Base-by-base conservation (phyloP, 768 basidiomycete genomes). In the Cantharellus anzutake region DNA sequence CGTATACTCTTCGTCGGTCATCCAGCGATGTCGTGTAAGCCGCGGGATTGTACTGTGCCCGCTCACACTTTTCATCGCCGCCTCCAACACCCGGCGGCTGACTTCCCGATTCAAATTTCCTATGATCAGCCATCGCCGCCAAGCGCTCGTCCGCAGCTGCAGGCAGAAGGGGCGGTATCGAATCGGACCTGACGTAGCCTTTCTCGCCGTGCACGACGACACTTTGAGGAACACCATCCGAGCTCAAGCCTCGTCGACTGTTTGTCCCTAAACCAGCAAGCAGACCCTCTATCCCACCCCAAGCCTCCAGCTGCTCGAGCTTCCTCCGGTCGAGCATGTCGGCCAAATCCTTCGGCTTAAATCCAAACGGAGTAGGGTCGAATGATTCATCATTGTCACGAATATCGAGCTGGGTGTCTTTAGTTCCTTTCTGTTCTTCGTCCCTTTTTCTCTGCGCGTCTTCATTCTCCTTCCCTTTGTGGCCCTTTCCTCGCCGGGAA, bases 261-360 rank as follows among this genome's bases (percentile, higher is more conserved):
- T 85, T 71, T 0, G 87, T 83, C 7, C 88, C 88, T 4, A 98
- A 78, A 3, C 88, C 84, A 1, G 72, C 70, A 7, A 94, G 70
- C 7, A 98, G 67, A 4, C 76, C 80, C 0, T 73, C 64, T 4
- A 77, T 72, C 48, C 96, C 96, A 20, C 91, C 92, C 41, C 94
- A 74, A 5, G 69, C 70, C 16, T 73, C 73, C 40, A 99, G 76
- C 11, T 75, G 68, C 2, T 82, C 76, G 5, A 92, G 63, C 63
- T 74, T 83, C 71, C 96, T 97, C 4, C 92, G 91, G 68, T 98
- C 93, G 42, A 98, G 80, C 58, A 96, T 78, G 61, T 80, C 79
- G 0, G 93, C 93, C 14, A 97, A 81, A 56, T 76, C 73, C 62
- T 76, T 78, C 0, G 93, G 88, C 60, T 80, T 81, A 66, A 82